Base-by-base conservation (phyloP, 2,329 filamentous ascomycete species). In the Dactylellina haptotyla region DNA sequence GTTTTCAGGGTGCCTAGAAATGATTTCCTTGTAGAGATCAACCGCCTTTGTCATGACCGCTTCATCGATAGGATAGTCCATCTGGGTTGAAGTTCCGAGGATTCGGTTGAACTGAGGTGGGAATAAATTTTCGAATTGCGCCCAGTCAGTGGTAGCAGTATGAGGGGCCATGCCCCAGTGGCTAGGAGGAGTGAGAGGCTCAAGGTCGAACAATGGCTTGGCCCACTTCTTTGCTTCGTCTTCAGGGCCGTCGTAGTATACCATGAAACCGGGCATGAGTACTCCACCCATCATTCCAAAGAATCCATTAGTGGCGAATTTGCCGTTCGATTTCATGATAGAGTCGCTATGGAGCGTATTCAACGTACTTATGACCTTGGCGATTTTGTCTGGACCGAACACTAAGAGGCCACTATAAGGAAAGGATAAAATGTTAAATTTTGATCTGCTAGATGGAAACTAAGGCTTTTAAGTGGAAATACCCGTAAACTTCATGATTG, bases 401-500 rank as follows among this genome's bases (percentile, higher is more conserved):
- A 73, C 41, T 16, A 56, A 56, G n/a, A 73, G 18, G 4, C 61
- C 69, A 23, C 69, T 73, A 34, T 1, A 46, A 4, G 18, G 12
- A 46, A 28, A 16, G 8, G 9, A 37, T 28, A 37, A 53, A 14
- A 0, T 10, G 12, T 73, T 50, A 73, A 54, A 20, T 18, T n/a
- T 6, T 8, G n/a, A 32, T 26, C 1, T 5, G 6, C 18, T 6
- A 16, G 30, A 14, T 28, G 2, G 12, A n/a, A 26, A 46, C 14
- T 4, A 2, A 16, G 8, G 20, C 10, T 39, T n/a, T 6, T 9
- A 30, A 18, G 14, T 28, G 20, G 10, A 59, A 25, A 10, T 63
- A 67, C 70, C 16, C 50, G 30, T 50, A 74, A 18, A 73, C 53
- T 26, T 54, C 16, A 28, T 79, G 58, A 54, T 78, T 77, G 32